Percentiles rank a stretch among this genome's conserved stretches.
Evolutionary conservation across 257 asterid species (phyloP).

Genomic region (Solanum lycopersicoides): DNA sequence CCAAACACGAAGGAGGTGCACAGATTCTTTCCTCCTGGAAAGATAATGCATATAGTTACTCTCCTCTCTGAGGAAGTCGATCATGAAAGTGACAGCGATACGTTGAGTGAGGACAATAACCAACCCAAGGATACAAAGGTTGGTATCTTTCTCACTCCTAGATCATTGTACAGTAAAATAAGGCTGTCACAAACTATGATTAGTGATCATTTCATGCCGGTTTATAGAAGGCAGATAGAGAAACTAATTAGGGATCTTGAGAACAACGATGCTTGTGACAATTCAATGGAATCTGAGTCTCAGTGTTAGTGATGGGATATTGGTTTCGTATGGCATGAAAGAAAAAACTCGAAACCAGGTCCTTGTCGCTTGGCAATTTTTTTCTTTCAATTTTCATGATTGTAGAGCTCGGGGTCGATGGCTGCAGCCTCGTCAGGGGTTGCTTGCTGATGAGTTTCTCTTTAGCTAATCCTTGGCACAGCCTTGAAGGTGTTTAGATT

Average conservation of each 20-base stretch:
- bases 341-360: background rate
- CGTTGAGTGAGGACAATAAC: slow-evolving; percentile 5
- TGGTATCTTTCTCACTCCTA: slow-evolving; percentile 64
- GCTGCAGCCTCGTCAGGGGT: background rate
- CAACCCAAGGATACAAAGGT: slow-evolving; percentile 32
- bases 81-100: slow-evolving; percentile 13
- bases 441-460: background rate
- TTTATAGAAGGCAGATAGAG: slow-evolving; percentile 73
- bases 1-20: slow-evolving; percentile 75
- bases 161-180: slow-evolving; percentile 68
- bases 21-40: slow-evolving; percentile 86
- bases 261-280: slow-evolving; percentile 22
- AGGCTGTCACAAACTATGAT: slow-evolving; percentile 90
- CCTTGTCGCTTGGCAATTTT: background rate
- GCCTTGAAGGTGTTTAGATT: background rate
- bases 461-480: background rate
- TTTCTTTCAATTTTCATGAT: background rate
- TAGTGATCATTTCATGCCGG: slow-evolving; percentile 94
- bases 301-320: background rate
- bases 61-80: slow-evolving; percentile 31
- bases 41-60: slow-evolving; percentile 82
- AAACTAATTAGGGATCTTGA: slow-evolving; percentile 58
- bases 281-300: background rate
- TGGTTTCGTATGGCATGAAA: background rate
- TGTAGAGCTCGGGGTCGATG: background rate